These are phyloP conservation scores for Cyclotella sp. DNA, from an alignment of 108 stramenopile species.

Conservation along the genomic window DNA sequence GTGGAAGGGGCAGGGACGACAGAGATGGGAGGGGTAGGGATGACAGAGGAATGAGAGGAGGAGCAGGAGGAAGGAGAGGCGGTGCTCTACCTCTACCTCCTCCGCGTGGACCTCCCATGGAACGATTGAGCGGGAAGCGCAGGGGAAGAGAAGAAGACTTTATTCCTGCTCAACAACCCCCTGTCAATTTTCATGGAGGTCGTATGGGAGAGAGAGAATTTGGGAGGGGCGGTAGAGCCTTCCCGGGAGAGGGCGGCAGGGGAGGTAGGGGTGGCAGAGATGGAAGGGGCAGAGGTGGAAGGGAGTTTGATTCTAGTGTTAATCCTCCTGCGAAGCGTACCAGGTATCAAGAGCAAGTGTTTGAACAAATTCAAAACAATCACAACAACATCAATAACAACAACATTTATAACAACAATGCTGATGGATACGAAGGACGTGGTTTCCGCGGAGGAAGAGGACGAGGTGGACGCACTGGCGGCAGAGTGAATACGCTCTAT, in stretches of 20 bases:
- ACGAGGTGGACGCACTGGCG: constrained; percentile 37
- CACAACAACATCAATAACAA: neutral
- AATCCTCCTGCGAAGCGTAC: neutral
- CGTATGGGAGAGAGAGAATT: constrained; percentile 29
- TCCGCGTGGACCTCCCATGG: no score
- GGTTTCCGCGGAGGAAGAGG: constrained; percentile 21
- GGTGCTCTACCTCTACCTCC: neutral
- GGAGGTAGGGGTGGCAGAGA: constrained; percentile 28
- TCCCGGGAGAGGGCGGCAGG: neutral
- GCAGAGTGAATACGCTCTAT: constrained; percentile 14
- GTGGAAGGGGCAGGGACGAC: constrained; percentile 10
- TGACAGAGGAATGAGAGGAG: constrained; percentile 12
- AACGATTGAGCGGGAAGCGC: neutral
- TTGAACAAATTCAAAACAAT: neutral
- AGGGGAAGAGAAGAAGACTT: neutral
- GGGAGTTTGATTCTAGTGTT: neutral
- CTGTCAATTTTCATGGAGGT: constrained; percentile 6
- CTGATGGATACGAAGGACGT: neutral
- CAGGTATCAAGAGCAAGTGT: neutral
- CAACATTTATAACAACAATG: neutral
- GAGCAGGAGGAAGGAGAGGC: constrained; percentile 22
- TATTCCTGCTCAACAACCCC: neutral
- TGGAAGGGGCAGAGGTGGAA: constrained; percentile 26
- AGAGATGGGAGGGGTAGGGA: constrained; percentile 20
- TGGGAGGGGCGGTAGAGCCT: constrained; percentile 9